Conservation (phyloP, 2,329 filamentous ascomycete genomes). For the Colletotrichum sp. region DNA sequence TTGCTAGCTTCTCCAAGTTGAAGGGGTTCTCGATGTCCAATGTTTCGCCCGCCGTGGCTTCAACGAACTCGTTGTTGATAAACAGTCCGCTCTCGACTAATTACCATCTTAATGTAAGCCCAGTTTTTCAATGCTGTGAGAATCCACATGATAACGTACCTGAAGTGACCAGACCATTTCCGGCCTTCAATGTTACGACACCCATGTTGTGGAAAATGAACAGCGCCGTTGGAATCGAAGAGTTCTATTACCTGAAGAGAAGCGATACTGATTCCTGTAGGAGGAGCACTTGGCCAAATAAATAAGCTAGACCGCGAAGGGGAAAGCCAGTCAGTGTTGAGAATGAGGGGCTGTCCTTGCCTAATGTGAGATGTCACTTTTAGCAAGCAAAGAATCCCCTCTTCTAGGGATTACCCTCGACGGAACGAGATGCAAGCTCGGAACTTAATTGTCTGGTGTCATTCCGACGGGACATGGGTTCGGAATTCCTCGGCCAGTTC, state of each 20-base stretch:
- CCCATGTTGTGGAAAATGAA: background rate
- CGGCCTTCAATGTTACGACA: background rate
- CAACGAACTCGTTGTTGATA: background rate
- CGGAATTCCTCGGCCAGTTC: background rate
- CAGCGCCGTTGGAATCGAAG: background rate
- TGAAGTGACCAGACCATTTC: background rate
- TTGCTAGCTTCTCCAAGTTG: conserved; percentile 8
- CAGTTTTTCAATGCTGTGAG: background rate
- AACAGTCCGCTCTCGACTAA: background rate
- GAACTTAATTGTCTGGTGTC: background rate
- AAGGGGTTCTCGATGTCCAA: conserved; percentile 22
- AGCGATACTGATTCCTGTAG: background rate
- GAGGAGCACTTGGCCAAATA: background rate
- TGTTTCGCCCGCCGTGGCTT: background rate
- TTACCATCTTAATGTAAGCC: background rate
- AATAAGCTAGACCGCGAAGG: background rate
- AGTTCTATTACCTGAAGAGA: background rate
- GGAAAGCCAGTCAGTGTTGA: background rate
- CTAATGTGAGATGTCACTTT: background rate
- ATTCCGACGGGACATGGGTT: background rate
- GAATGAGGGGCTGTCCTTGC: background rate
- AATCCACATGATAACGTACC: background rate
- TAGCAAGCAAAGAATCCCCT: background rate
- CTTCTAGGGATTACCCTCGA: background rate
- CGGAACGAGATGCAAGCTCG: background rate